These are phyloP conservation scores for Metarhizium rileyi DNA, from an alignment of 2,329 filamentous ascomycete genomes.

Conservation along the genomic window DNA sequence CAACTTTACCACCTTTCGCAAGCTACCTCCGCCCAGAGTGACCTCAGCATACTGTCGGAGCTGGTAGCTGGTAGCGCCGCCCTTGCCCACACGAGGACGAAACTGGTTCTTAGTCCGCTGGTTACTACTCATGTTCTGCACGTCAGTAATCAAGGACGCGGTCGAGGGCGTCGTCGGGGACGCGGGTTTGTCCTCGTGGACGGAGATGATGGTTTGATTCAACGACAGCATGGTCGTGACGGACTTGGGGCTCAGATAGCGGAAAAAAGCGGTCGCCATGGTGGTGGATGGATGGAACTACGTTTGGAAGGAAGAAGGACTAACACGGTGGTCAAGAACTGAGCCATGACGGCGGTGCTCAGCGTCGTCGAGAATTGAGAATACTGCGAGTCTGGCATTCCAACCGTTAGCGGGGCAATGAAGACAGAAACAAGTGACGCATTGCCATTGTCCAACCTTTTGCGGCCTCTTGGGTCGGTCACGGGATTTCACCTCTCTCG, in stretches of 20 bases:
- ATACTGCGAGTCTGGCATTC: conserved; percentile 22
- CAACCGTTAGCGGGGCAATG: conserved; percentile 33
- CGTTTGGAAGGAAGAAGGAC: conserved; percentile 13
- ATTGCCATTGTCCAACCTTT: background rate
- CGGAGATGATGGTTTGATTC: conserved; percentile 21
- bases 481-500: background rate
- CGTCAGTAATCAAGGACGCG: conserved; percentile 21
- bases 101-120: conserved; percentile 85
- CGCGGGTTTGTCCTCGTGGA: conserved; percentile 17
- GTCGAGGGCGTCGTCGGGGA: conserved; percentile 12
- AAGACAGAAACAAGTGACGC: background rate
- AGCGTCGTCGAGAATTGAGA: conserved; percentile 5
- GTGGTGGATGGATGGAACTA: conserved; percentile 5
- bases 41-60: conserved; percentile 97
- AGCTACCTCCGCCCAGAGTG: conserved; percentile 84
- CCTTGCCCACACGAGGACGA: conserved; percentile 79
- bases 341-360: conserved; percentile 23
- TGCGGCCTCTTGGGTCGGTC: background rate
- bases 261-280: conserved; percentile 15
- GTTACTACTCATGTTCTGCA: conserved; percentile 36
- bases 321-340: conserved; percentile 35
- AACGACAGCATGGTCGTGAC: conserved; percentile 21
- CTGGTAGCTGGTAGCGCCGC: conserved; percentile 80
- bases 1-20: conserved; percentile 92
- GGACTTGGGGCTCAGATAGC: conserved; percentile 24